These are phyloP conservation scores for Aspergillus novoparasiticus DNA, from an alignment of 2,329 filamentous ascomycete genomes.

Conservation along the genomic window DNA sequence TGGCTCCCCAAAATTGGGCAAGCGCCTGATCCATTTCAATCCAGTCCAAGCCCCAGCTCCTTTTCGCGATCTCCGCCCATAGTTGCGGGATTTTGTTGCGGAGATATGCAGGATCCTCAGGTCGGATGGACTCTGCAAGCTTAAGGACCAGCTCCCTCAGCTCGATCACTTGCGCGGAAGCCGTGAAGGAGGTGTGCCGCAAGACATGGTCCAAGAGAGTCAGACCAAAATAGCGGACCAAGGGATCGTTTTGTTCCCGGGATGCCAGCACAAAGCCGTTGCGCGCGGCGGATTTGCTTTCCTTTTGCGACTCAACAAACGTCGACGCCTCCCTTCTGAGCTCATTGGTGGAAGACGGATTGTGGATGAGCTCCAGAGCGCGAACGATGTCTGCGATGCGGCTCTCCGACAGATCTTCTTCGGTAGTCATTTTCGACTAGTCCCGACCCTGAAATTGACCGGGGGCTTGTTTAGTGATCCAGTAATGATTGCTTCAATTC, in stretches of 20 bases:
- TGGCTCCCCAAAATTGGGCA: constrained; percentile 72
- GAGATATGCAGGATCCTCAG: constrained; percentile 76
- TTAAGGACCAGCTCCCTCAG: constrained; percentile 77
- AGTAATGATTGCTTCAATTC: constrained; percentile 10
- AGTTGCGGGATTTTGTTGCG: constrained; percentile 92
- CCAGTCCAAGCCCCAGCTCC: constrained; percentile 92
- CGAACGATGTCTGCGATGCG: constrained; percentile 65
- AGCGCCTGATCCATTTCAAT: constrained; percentile 88
- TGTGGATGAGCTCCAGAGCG: constrained; percentile 86
- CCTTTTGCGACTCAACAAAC: constrained; percentile 85
- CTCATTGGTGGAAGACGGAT: constrained; percentile 76
- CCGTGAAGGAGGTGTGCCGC: constrained; percentile 77
- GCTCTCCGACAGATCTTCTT: constrained; percentile 39
- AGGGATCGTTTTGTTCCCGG: constrained; percentile 71
- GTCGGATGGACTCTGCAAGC: constrained; percentile 71
- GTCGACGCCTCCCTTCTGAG: constrained; percentile 78
- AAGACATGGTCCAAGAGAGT: constrained; percentile 89
- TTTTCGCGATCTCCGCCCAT: constrained; percentile 93
- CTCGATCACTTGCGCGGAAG: constrained; percentile 65
- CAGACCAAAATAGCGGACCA: constrained; percentile 91
- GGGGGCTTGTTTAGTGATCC: neutral
- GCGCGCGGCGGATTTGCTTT: constrained; percentile 74
- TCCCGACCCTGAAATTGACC: neutral
- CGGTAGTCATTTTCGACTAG: constrained; percentile 32
- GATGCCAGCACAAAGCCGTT: constrained; percentile 83